Base-by-base conservation (phyloP, 2,329 filamentous ascomycete genomes). In the Verticillium albo-atrum region DNA sequence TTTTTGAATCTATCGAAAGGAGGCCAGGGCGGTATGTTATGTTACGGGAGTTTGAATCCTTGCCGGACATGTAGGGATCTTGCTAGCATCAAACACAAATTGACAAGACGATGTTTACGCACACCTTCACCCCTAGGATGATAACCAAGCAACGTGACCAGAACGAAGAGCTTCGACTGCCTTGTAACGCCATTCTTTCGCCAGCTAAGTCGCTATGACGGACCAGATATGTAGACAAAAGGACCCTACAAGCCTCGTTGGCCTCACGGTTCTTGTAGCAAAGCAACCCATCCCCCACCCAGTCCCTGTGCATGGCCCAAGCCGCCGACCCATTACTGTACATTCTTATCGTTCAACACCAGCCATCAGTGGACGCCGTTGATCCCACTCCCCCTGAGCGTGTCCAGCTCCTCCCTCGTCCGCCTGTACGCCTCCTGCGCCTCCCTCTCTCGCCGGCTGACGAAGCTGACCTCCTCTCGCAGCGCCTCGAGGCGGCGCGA, bases 401-500 rank as follows among this genome's bases (percentile, higher is more conserved):
- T 78, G 54, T 88, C 85, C 65, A 97, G 73, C 79, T 98, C 95
- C 54, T 92, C 91, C 74, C 84, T 91, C 61, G 87, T 84, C 64
- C 77, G 79, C 66, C 90, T 84, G 71, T 95, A 99, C 68, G 89
- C 72, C 64, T 97, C 92, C 75, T 99, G 95, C 6, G 92, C 92
- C 75, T 97, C 92, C 60, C 93, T 82, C 78, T 98, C 94, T 63
- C 94, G 82, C 67, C 86, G 86, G 66, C 87, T 90, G 10, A 98
- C 84, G 67, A 90, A 91, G 6, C 81, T 83, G 25, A 97, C 92
- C 72, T 97, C 92, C n/a, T 90, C 89, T 56, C 92, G 85, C 60
- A 97, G 76, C 12, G 82, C 81, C 65, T 89, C 90, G 57, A 98
- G 77, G 30, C 95, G 82, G 58, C 86, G 82, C 53, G 80, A 79